A percentile compares a stretch with the other conserved stretches of the same genome.
These are phyloP conservation scores for Castanea crenata DNA, from an alignment of 306 rosid species.

Conservation along the genomic window DNA sequence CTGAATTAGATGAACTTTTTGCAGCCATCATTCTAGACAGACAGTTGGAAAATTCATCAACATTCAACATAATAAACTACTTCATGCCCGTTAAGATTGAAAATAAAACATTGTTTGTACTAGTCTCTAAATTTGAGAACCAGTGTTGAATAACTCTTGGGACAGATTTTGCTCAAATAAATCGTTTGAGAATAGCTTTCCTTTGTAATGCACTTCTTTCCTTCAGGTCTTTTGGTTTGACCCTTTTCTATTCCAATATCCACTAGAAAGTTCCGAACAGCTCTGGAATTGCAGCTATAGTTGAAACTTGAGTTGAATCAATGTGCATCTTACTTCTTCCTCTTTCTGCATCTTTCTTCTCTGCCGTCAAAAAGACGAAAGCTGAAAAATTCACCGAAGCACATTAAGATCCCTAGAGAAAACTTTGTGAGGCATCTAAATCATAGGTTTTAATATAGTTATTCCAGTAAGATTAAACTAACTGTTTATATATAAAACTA, in stretches of 20 bases:
- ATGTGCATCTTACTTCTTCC: constrained; percentile 29
- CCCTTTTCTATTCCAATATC: constrained; percentile 91
- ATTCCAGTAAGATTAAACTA: neutral
- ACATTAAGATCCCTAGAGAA: constrained; percentile 5
- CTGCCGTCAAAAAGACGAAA: constrained; percentile 66
- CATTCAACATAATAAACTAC: constrained; percentile 27
- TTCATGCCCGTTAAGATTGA: constrained; percentile 5
- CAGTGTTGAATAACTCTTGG: constrained; percentile 35
- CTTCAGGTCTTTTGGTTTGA: constrained; percentile 65
- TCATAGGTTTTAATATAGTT: neutral
- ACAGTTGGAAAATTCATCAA: constrained; percentile 16
- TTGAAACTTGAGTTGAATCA: constrained; percentile 25
- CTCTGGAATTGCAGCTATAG: constrained; percentile 57
- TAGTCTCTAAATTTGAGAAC: neutral
- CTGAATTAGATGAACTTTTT: constrained; percentile 3
- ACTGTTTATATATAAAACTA: neutral
- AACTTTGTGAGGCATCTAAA: constrained; percentile 2
- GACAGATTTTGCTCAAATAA: constrained; percentile 71
- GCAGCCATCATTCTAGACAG: constrained; percentile 22
- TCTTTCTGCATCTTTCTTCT: constrained; percentile 55
- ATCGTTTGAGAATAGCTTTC: constrained; percentile 82
- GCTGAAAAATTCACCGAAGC: constrained; percentile 49
- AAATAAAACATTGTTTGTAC: constrained; percentile 12
- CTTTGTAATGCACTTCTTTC: constrained; percentile 71
- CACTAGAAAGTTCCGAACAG: constrained; percentile 81